Conservation (phyloP, 2,329 filamentous ascomycete genomes). For the Aphanocladium album region DNA sequence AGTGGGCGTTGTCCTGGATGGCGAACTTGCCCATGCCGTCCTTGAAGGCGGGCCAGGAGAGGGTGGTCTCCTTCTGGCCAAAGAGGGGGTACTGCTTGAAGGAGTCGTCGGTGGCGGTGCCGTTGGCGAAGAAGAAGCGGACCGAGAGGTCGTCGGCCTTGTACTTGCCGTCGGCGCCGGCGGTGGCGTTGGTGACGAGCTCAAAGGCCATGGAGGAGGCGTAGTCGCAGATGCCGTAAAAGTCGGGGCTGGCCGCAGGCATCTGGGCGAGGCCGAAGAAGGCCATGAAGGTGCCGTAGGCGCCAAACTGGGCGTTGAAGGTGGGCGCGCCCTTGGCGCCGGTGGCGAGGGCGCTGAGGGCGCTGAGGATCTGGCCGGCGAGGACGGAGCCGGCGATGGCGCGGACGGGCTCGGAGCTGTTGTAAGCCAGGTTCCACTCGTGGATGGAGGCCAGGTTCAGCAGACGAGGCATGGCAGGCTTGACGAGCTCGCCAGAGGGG, state of each 20-base stretch:
- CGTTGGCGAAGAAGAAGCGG: conserved; percentile 58
- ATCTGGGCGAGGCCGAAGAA: conserved; percentile 58
- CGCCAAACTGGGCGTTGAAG: conserved; percentile 54
- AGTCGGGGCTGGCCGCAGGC: conserved; percentile 49
- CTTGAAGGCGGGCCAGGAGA: conserved; percentile 68
- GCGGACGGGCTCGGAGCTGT: conserved; percentile 61
- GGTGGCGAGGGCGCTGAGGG: conserved; percentile 48
- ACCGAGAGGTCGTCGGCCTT: conserved; percentile 45
- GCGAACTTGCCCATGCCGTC: conserved; percentile 59
- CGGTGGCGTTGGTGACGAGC: conserved; percentile 52
- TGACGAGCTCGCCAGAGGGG: conserved; percentile 49
- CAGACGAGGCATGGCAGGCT: conserved; percentile 56
- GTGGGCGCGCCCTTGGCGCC: conserved; percentile 30
- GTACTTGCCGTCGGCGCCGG: conserved; percentile 36
- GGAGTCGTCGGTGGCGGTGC: conserved; percentile 49
- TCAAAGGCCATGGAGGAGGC: conserved; percentile 79
- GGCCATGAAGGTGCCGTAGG: conserved; percentile 57
- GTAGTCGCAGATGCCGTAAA: conserved; percentile 77
- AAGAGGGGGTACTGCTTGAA: conserved; percentile 52
- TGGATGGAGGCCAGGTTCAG: conserved; percentile 71
- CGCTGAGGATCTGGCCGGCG: conserved; percentile 48
- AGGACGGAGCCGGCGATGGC: conserved; percentile 55
- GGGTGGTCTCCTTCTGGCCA: conserved; percentile 47
- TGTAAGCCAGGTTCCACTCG: conserved; percentile 81
- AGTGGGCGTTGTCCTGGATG: conserved; percentile 57